Evolutionary conservation across 2,329 filamentous ascomycete genomes (phyloP).

Genomic region (Aspergillus persii): DNA sequence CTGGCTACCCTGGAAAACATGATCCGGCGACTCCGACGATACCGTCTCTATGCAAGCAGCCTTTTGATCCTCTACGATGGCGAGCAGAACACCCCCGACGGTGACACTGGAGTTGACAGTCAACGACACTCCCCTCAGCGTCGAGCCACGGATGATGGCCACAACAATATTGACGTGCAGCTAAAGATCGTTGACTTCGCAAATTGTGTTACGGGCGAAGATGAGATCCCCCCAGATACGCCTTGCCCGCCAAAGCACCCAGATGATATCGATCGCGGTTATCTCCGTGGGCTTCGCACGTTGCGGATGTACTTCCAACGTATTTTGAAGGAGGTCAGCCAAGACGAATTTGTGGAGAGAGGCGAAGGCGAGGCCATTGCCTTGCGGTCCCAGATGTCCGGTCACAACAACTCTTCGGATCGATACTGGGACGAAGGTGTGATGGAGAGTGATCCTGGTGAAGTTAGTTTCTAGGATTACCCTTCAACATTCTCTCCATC

Average conservation of each 20-base stretch:
- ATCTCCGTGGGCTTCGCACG: slow-evolving; percentile 77
- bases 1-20: slow-evolving; percentile 79
- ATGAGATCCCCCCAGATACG: slow-evolving; percentile 57
- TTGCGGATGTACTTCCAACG: slow-evolving; percentile 80
- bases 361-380: slow-evolving; percentile 44
- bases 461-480: slow-evolving; percentile 40
- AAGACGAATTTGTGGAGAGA: slow-evolving; percentile 44
- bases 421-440: slow-evolving; percentile 43
- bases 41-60: slow-evolving; percentile 93
- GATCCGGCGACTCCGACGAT: slow-evolving; percentile 74
- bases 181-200: slow-evolving; percentile 99
- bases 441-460: slow-evolving; percentile 43
- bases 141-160: slow-evolving; percentile 34
- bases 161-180: slow-evolving; percentile 53
- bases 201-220: slow-evolving; percentile 90
- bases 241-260: slow-evolving; percentile 79
- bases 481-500: slow-evolving; percentile 4
- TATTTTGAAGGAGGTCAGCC: slow-evolving; percentile 74
- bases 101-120: slow-evolving; percentile 22
- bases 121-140: slow-evolving; percentile 35
- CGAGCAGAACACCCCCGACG: slow-evolving; percentile 42
- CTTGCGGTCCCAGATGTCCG: slow-evolving; percentile 32
- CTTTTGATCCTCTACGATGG: slow-evolving; percentile 95
- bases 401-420: slow-evolving; percentile 29
- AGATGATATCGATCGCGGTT: slow-evolving; percentile 79